Percentiles rank a stretch among this genome's conserved stretches.
Evolutionary conservation across 2,329 filamentous ascomycete species (phyloP).

Genomic region (Periconia macrospinosa): DNA sequence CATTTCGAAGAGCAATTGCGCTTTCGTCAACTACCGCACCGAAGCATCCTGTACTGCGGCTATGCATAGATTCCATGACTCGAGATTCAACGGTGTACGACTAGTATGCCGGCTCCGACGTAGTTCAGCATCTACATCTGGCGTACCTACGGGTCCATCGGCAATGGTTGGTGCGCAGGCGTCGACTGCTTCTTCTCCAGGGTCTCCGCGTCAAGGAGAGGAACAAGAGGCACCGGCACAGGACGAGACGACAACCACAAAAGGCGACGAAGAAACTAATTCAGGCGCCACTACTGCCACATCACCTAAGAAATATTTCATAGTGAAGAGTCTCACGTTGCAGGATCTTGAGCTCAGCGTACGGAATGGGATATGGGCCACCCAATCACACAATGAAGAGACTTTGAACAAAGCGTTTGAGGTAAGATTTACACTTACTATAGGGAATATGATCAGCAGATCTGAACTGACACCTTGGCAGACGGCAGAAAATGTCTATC

Average conservation of each 20-base stretch:
- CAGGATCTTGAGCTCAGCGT: conserved; percentile 89
- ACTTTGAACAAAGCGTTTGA: conserved; percentile 79
- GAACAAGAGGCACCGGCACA: conserved; percentile 13
- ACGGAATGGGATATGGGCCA: conserved; percentile 88
- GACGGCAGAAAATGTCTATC: conserved; percentile 80
- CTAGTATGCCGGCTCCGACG: conserved; percentile 81
- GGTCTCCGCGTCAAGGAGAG: conserved; percentile 23
- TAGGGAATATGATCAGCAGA: neutral
- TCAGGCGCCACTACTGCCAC: conserved; percentile 23
- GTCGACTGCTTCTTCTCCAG: conserved; percentile 26
- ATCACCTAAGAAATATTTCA: conserved; percentile 77
- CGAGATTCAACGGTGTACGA: conserved; percentile 80
- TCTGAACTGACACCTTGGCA: conserved; percentile 41
- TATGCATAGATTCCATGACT: conserved; percentile 85
- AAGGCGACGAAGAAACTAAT: conserved; percentile 14
- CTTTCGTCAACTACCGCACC: conserved; percentile 91
- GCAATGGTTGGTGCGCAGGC: conserved; percentile 42
- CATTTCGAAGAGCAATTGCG: conserved; percentile 96
- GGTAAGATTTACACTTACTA: conserved; percentile 56
- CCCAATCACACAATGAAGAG: conserved; percentile 91
- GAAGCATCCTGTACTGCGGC: conserved; percentile 75
- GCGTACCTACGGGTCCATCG: conserved; percentile 60
- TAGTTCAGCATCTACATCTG: conserved; percentile 49
- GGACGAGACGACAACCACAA: conserved; percentile 10
- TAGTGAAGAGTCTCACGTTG: conserved; percentile 88